A percentile compares a stretch with the other conserved stretches of the same genome.
phyloP scores from a whole-genome alignment of 1,139 yeast species.

The Yamadazyma membranifaciens region DNA sequence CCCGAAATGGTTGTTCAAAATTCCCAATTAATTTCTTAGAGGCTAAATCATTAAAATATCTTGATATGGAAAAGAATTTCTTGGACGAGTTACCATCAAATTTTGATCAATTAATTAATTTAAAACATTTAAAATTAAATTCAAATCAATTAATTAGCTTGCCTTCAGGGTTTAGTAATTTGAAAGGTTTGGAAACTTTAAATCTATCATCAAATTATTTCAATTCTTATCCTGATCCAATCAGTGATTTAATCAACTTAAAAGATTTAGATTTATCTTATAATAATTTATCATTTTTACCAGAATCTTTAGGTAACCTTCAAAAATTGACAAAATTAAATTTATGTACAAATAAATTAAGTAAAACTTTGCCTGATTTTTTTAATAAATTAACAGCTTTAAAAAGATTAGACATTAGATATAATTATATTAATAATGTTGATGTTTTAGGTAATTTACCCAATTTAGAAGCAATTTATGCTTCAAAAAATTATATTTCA shows the following conservation, averaged over 20 bases:
- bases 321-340: conserved; percentile 64
- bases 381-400: conserved; percentile 55
- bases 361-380: conserved; percentile 53
- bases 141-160: conserved; percentile 69
- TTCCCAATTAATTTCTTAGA: conserved; percentile 75
- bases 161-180: conserved; percentile 60
- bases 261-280: conserved; percentile 78
- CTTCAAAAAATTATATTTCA: conserved; percentile 77
- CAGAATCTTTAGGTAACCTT: conserved; percentile 61
- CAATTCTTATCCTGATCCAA: conserved; percentile 62
- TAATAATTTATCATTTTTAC: conserved; percentile 63
- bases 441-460: conserved; percentile 65
- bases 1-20: conserved; percentile 68
- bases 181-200: conserved; percentile 56
- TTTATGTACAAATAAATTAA: conserved; percentile 70
- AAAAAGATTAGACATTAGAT: conserved; percentile 74
- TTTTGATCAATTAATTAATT: conserved; percentile 50
- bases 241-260: conserved; percentile 61
- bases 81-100: conserved; percentile 61
- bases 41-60: conserved; percentile 63
- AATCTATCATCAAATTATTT: conserved; percentile 83
- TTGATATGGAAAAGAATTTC: conserved; percentile 79
- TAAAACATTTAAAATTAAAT: conserved; percentile 60
- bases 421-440: conserved; percentile 66
- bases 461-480: conserved; percentile 66